Percentiles rank a stretch among this genome's conserved stretches.
These are phyloP conservation scores for Crithidia bombi DNA, from an alignment of 208 protist species.

Conservation along the genomic window DNA sequence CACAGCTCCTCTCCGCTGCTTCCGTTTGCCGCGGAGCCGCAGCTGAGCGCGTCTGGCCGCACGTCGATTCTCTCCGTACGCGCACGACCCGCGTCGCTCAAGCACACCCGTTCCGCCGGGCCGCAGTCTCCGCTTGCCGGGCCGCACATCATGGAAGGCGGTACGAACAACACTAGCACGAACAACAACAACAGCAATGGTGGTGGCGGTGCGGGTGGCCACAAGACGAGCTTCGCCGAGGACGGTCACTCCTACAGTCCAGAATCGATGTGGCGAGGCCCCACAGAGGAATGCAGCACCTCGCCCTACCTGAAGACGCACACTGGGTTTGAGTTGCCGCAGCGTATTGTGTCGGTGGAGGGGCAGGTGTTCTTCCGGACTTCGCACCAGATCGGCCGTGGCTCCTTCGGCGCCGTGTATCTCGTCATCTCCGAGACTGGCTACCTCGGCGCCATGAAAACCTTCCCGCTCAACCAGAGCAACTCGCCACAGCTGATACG, in stretches of 20 bases:
- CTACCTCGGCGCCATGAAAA: slow-evolving; percentile 76
- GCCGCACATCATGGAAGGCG: background rate
- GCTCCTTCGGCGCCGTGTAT: slow-evolving; percentile 68
- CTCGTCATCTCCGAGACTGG: slow-evolving; percentile 70
- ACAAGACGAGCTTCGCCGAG: slow-evolving; percentile 2
- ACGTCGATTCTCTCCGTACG: slow-evolving; percentile 3
- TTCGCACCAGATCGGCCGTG: slow-evolving; percentile 50
- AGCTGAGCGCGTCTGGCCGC: slow-evolving; percentile 16
- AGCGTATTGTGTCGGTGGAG: slow-evolving; percentile 40
- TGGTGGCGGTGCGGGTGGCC: background rate
- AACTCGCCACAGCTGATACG: slow-evolving; percentile 42
- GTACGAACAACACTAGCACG: background rate
- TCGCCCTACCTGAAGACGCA: background rate
- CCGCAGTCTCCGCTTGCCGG: background rate
- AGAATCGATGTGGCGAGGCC: background rate
- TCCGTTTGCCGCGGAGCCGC: background rate
- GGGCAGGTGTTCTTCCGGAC: slow-evolving; percentile 58
- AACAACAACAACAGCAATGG: background rate
- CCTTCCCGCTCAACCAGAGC: slow-evolving; percentile 38
- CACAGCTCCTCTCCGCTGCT: background rate
- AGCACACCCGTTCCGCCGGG: background rate
- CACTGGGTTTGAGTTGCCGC: slow-evolving; percentile 20
- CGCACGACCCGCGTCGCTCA: background rate
- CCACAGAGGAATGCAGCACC: background rate
- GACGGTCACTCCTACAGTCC: background rate